Evolutionary conservation across 2,329 filamentous ascomycete species (phyloP).

Genomic region (Dothistroma septosporum): DNA sequence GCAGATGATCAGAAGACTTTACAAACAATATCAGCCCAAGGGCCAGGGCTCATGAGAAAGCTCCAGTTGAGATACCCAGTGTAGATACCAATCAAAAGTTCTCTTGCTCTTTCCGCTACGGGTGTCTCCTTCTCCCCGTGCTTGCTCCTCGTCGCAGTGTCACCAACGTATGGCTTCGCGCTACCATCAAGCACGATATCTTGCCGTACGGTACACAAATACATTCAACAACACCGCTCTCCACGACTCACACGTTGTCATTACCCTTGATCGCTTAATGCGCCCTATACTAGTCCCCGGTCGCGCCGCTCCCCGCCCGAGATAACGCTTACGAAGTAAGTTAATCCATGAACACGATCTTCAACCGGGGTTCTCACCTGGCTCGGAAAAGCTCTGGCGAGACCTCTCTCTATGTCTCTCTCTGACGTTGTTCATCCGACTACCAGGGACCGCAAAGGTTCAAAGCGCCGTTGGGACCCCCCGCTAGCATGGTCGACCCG

Average conservation of each 20-base stretch:
- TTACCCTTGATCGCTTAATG: no score
- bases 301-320: background rate
- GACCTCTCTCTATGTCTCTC: no score
- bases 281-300: no score
- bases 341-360: background rate
- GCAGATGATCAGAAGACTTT: conserved; percentile 75
- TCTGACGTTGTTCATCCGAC: background rate
- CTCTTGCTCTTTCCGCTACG: background rate
- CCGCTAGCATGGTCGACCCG: no score
- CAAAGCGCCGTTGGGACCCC: background rate
- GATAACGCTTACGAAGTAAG: background rate
- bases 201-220: no score
- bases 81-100: conserved; percentile 7
- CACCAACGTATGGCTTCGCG: background rate
- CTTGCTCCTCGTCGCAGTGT: background rate
- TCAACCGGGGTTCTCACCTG: background rate
- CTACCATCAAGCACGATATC: no score
- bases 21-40: conserved; percentile 52
- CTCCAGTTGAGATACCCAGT: background rate
- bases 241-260: no score
- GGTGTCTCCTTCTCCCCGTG: background rate
- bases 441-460: background rate
- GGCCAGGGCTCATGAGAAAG: background rate
- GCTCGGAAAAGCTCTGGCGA: background rate
- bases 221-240: no score